These are phyloP conservation scores for Aureobasidium sp. DNA, from an alignment of 2,329 filamentous ascomycete species.

Conservation along the genomic window DNA sequence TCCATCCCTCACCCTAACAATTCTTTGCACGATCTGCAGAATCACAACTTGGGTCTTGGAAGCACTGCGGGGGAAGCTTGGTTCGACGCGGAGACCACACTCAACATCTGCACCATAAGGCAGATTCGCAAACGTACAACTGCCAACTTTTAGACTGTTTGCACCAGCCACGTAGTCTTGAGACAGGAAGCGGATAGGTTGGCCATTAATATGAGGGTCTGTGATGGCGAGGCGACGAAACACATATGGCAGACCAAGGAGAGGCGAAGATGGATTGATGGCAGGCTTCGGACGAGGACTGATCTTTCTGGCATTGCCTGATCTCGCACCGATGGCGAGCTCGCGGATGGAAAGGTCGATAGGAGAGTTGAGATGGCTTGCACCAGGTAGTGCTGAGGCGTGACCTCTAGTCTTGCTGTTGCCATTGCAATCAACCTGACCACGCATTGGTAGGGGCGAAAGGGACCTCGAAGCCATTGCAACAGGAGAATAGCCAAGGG, in stretches of 20 bases:
- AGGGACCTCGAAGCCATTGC: neutral
- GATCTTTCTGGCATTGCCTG: neutral
- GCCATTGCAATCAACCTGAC: neutral
- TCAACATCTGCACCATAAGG: constrained; percentile 22
- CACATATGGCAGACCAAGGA: neutral
- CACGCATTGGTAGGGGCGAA: too few relatives aligned
- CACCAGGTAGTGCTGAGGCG: neutral
- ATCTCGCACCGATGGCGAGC: neutral
- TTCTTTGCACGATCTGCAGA: constrained; percentile 22
- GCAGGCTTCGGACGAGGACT: neutral
- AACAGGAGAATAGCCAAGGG: neutral
- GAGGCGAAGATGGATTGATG: neutral
- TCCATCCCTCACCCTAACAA: constrained; percentile 22
- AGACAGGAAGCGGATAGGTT: constrained; percentile 21
- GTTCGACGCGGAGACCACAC: constrained; percentile 21
- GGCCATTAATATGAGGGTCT: constrained; percentile 22
- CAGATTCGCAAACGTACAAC: constrained; percentile 22
- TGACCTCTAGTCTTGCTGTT: neutral
- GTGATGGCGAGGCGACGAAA: constrained; percentile 17
- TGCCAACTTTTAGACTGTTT: constrained; percentile 18
- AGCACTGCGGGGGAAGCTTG: neutral
- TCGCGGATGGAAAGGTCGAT: neutral
- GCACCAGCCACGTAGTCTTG: constrained; percentile 16
- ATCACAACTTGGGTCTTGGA: constrained; percentile 15
- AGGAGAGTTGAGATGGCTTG: constrained; percentile 1